phyloP scores from a whole-genome alignment of 2,329 filamentous ascomycete species.

The Xylaria sp. region DNA sequence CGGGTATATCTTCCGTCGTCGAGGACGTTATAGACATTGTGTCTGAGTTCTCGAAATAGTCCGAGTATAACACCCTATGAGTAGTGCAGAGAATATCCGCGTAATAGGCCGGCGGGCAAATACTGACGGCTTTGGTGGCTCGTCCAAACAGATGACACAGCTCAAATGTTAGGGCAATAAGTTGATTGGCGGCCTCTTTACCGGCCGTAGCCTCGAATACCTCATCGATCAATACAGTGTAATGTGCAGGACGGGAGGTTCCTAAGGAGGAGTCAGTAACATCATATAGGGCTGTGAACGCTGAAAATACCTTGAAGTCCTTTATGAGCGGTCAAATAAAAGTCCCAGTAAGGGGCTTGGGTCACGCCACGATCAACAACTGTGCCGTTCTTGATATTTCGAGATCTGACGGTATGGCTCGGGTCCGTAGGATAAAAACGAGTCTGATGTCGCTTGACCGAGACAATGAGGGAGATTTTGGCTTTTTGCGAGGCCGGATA shows the following conservation, averaged over 20 bases:
- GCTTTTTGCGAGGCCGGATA: conserved; percentile 68
- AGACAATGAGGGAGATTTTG: conserved; percentile 77
- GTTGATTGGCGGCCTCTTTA: conserved; percentile 66
- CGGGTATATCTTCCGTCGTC: neutral
- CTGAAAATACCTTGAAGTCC: conserved; percentile 72
- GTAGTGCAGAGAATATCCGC: conserved; percentile 86
- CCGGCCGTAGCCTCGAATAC: conserved; percentile 63
- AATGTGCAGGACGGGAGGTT: conserved; percentile 85
- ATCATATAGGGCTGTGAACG: neutral
- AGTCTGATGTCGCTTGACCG: conserved; percentile 89
- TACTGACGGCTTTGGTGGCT: conserved; percentile 87
- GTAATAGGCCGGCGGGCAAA: conserved; percentile 91
- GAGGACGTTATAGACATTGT: conserved; percentile 37
- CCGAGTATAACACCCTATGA: conserved; percentile 74
- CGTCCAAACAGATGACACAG: conserved; percentile 86
- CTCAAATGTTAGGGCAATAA: conserved; percentile 79
- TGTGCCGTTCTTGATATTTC: conserved; percentile 80
- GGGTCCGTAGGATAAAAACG: conserved; percentile 79
- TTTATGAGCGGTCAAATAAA: conserved; percentile 83
- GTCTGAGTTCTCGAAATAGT: conserved; percentile 64
- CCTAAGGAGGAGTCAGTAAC: conserved; percentile 43
- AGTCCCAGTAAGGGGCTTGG: conserved; percentile 80
- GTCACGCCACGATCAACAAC: conserved; percentile 88
- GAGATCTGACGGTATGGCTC: conserved; percentile 57
- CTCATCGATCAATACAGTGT: conserved; percentile 78